Base-by-base conservation (phyloP, 2,329 filamentous ascomycete species). In the Chaetomiaceae sp. region DNA sequence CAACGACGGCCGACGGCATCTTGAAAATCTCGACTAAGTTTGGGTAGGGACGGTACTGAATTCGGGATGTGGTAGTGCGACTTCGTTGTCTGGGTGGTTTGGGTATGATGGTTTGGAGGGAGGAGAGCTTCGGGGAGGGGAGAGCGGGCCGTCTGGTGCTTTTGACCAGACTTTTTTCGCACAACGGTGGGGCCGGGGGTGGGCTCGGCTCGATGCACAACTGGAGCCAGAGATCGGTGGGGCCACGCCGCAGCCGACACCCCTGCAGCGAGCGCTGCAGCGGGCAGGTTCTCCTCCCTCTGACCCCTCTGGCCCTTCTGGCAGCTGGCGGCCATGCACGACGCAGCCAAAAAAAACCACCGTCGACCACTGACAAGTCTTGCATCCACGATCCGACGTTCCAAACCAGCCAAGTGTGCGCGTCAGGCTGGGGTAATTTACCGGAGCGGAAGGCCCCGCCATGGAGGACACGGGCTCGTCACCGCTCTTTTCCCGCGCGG, bases 1-100 rank as follows among this genome's bases (percentile, higher is more conserved):
- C 85, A 87, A 83, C 85, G 85, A 86, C 76, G 78, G 85, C 83
- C 83, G 77, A 82, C 81, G 81, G 82, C 80, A 83, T 85, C 71
- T 74, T 77, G 67, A 60, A 58, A 63, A 65, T 69, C 76, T 86
- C 83, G 85, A 87, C 83, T 77, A 84, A 85, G 83, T 82, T 79
- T 76, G 56, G 60, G 20, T 55, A 38, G 62, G 57, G 65, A 61
- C 59, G 65, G 49, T 56, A 55, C 59, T 66, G 58, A 60, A 60
- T 66, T 68, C 64, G 63, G 68, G 60, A 58, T 63, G 55, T 59
- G 62, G 55, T 72, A 74, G 70, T 68, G 73, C 77, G 81, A 83
- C 80, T 83, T 83, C 78, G 79, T 83, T 82, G 81, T 83, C 80
- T 82, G 64, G 65, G 5, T 60, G 61, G 58, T 56, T 62, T 69